Base-by-base conservation (phyloP, 192 early-diverging fungal genomes). In the Dispira simplex region DNA sequence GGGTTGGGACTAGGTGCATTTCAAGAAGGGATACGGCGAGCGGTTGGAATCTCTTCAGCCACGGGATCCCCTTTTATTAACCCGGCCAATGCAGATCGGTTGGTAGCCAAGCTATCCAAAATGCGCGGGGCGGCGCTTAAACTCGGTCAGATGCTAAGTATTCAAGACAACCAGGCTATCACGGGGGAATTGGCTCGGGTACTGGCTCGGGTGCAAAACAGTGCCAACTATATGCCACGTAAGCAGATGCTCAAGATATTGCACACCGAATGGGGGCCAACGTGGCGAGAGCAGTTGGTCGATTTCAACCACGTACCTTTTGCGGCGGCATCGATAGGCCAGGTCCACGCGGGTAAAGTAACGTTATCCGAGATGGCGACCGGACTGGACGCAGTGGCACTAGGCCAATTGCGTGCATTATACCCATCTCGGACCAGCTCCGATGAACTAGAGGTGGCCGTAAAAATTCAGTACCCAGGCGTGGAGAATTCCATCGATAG, bases 81-180 rank as follows among this genome's bases (percentile, higher is more conserved):
- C 55, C 78, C 78, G 12, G 75, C 75, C 0, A 99, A 95, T 68
- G 79, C 96, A 44, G 89, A 99, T 65, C 81, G 86, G 5, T 73
- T 99, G 13, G 92, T 95, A 8, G 78, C 71, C 46, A 89, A 89
- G 62, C 77, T 99, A 18, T 85, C 91, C 0, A 77, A 78, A 44
- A 97, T 99, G 93, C 85, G 96, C 45, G 96, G 96, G 1, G 96
- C 96, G 0, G 96, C 96, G 8, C 73, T 98, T 16, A 98, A 98
- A 67, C 80, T 98, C 44, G 96, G 93, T 6, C 96, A 98, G 70
- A 97, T 98, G 92, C 69, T 98, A 2, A 90, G 87, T 67, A 98
- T 98, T 66, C 96, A 98, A 76, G 84, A 85, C 51, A 81, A 83
- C 28, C 78, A 77, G 46, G 79, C 82, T 72, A 63, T 96, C 25